A percentile compares a stretch with the other conserved stretches of the same genome.
phyloP scores from a whole-genome alignment of 139 green algal genomes.

The Yamagishiella unicocca region DNA sequence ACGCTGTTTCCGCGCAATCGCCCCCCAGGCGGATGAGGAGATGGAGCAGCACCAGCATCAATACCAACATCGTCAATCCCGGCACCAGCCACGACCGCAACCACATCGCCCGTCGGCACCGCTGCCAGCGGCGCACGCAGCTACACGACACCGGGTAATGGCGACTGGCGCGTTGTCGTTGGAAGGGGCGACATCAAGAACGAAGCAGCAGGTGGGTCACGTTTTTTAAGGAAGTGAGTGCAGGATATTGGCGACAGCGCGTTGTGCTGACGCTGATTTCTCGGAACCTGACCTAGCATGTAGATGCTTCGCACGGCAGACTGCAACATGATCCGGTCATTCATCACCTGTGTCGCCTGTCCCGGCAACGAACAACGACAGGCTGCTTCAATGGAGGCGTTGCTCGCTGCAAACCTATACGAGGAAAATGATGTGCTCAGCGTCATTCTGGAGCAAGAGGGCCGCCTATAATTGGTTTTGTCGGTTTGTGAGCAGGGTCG shows the following conservation, averaged over 20 bases:
- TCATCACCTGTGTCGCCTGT: no score
- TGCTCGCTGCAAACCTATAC: conserved; percentile 34
- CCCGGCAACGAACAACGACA: neutral
- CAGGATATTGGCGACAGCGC: no score
- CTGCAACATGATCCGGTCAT: no score
- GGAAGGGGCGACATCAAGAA: neutral
- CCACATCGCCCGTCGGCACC: neutral
- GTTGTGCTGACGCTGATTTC: no score
- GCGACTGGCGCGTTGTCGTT: neutral
- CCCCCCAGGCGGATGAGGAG: conserved; percentile 10
- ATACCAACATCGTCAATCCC: neutral
- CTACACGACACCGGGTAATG: neutral
- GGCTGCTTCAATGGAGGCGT: neutral
- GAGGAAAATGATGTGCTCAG: conserved; percentile 54
- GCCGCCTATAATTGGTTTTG: neutral
- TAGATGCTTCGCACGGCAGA: no score
- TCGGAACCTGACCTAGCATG: no score
- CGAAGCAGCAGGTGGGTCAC: no score
- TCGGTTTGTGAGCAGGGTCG: no score
- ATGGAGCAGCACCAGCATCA: conserved; percentile 26
- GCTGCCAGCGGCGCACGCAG: neutral
- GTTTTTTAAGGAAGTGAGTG: no score
- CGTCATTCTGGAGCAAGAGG: conserved; percentile 43
- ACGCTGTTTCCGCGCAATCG: no score
- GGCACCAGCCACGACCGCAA: neutral